Conservation (phyloP, 495 filamentous ascomycete genomes). For the Neurospora sp. region DNA sequence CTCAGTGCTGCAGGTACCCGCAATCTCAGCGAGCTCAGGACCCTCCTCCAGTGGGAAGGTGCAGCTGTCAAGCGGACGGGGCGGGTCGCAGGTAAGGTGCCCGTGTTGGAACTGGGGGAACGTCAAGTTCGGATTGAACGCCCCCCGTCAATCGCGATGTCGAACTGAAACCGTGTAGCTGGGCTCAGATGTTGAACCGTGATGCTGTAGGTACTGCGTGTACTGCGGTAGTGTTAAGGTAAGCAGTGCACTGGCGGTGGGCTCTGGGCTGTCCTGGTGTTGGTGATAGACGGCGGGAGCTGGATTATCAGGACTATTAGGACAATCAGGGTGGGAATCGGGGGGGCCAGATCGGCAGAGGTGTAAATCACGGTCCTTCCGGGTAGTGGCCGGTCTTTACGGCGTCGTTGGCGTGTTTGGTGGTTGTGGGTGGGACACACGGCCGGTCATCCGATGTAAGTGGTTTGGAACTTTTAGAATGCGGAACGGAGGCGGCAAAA, state of each 20-base stretch:
- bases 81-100: background rate
- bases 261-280: background rate
- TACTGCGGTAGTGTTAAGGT: background rate
- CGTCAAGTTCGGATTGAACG: background rate
- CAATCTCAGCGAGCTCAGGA: background rate
- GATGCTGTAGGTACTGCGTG: background rate
- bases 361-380: background rate
- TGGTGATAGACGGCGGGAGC: background rate
- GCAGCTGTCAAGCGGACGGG: background rate
- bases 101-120: background rate
- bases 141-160: background rate
- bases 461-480: background rate
- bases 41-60: background rate
- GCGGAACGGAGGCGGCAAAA: background rate
- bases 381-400: background rate
- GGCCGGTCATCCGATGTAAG: background rate
- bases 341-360: background rate
- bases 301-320: background rate
- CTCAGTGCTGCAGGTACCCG: background rate
- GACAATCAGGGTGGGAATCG: background rate
- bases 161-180: background rate
- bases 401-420: background rate
- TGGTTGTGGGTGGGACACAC: background rate
- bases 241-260: background rate
- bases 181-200: background rate